These are phyloP conservation scores for Pilatotrama ljubarskyi DNA, from an alignment of 768 basidiomycete species.

Conservation along the genomic window DNA sequence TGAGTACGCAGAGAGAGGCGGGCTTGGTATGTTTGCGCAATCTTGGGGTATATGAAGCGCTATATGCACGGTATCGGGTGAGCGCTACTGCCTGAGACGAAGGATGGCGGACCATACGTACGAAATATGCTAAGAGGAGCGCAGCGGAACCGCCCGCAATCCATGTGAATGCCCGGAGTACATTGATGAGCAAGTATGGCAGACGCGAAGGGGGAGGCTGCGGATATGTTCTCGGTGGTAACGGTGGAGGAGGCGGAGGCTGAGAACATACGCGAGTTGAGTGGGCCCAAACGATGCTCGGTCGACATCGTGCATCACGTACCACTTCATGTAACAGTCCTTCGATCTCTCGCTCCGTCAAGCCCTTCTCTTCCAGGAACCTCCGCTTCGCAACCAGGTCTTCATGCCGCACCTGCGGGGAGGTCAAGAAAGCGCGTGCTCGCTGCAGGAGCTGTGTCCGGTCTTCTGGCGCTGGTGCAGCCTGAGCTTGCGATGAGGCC, in stretches of 20 bases:
- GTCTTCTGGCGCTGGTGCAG: background rate
- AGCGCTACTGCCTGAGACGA: background rate
- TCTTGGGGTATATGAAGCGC: conserved; percentile 70
- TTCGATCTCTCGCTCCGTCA: conserved; percentile 61
- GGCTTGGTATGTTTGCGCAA: conserved; percentile 58
- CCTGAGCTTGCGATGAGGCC: background rate
- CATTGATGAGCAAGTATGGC: conserved; percentile 63
- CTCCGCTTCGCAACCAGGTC: conserved; percentile 54
- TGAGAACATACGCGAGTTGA: background rate
- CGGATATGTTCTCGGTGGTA: conserved; percentile 77
- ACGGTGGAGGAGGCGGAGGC: conserved; percentile 23
- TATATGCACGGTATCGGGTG: conserved; percentile 29
- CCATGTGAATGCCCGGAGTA: conserved; percentile 64
- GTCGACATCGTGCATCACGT: conserved; percentile 21
- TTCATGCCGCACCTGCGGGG: conserved; percentile 64
- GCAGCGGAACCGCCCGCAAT: conserved; percentile 61
- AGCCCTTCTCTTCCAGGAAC: conserved; percentile 72
- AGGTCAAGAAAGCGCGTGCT: conserved; percentile 65
- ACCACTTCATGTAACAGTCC: conserved; percentile 58
- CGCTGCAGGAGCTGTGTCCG: conserved; percentile 36
- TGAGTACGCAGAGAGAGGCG: conserved; percentile 62
- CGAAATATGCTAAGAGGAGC: conserved; percentile 65
- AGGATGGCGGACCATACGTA: conserved; percentile 35
- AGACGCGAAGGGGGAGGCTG: conserved; percentile 67
- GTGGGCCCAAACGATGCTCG: no score